Base-by-base conservation (phyloP, 441 rosid species). In the Corymbia calophylla region DNA sequence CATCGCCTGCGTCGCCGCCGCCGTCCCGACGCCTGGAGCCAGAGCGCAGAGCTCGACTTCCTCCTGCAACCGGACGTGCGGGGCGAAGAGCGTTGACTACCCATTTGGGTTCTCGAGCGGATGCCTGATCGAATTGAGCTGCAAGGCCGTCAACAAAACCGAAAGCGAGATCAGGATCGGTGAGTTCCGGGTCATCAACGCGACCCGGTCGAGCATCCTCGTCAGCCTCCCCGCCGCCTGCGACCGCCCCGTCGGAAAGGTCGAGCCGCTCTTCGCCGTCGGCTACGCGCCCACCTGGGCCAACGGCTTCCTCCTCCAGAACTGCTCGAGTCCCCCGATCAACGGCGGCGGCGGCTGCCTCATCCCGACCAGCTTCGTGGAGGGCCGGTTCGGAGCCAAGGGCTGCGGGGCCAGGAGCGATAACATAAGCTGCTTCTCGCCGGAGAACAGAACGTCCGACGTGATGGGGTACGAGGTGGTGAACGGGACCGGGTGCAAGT, bases 101-200 rank as follows among this genome's bases (percentile, higher is more conserved):
- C 99, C 99, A 5, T 97, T 96, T 89, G 98, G 99, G 86, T 95
- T 94, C 91, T 91, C 96, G 3, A 8, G 90, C 31, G 90, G 87
- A 11, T 96, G 94, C 89, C 90, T 86, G 51, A 73, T 73, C 84
- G 1, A 6, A 44, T 73, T 73, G 51, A 0, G 4, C 17, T 73
- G 84, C 84, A 3, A 0, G 51, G 17, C n/a, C 51, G 17, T 15
- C 80, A 68, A 68, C 84, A n/a, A 48, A 29, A 73, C 51, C n/a
- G 51, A 44, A 1, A 89, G 88, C 7, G 51, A 10, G 84, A 73
- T 80, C 64, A 10, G 3, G 10, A 87, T 89, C 55, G 82, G 87
- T 5, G 81, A 6, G 8, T 89, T 89, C 77, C 5, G 29, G 16
- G 91, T 89, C 87, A 17, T 77, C 80, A 89, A 89, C 87, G 53